Evolutionary conservation across 2,329 filamentous ascomycete species (phyloP), one percentile per base, ranked within the genome.

Genomic region (Talaromyces sp.): DNA sequence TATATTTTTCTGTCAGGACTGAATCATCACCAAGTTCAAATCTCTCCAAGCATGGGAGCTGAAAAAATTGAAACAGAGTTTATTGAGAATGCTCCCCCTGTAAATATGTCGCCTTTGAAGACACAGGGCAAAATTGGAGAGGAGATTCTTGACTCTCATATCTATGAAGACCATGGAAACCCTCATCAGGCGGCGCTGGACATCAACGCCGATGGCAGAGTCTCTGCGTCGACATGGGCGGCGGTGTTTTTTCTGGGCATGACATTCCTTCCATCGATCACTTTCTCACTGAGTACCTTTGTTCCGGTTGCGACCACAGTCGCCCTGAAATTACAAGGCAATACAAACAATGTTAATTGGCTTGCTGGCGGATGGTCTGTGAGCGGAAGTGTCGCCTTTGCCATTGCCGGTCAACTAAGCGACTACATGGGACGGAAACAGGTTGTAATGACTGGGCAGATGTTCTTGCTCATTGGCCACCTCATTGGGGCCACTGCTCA

Each of bases 321-420:
- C 39, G 39, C 14, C 39, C 39, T 41, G 0, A 41, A 41, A 7
- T 41, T 41, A 3, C 39, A 41, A 41, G 39, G 39, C 31, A 58
- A n/a, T 16, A 54, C 50, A 31, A 27, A 54, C 4, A 58, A 58
- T 41, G 31, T 58, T 5, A 58, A 58, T 22, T 58, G 54, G 54
- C 31, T 58, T 0, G 54, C 54, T 19, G 31, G 31, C 33, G 54
- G 54, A 13, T 58, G 54, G 54, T 58, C 54, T 13, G 13, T 58
- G 16, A 39, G 54, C 16, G 54, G 58, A 10, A 60, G 58, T 33
- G 58, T 60, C 33, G 58, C 58, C 39, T 60, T 60, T 60, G 58
- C 58, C 14, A 60, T 60, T 9, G 58, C 58, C 3, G 58, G 58
- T 16, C 58, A 60, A 22, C 39, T 60, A n/a, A 60, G 58, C 22